Base-by-base conservation (phyloP, 1,139 yeast genomes). In the Zhuliangozyma blackwelliae region DNA sequence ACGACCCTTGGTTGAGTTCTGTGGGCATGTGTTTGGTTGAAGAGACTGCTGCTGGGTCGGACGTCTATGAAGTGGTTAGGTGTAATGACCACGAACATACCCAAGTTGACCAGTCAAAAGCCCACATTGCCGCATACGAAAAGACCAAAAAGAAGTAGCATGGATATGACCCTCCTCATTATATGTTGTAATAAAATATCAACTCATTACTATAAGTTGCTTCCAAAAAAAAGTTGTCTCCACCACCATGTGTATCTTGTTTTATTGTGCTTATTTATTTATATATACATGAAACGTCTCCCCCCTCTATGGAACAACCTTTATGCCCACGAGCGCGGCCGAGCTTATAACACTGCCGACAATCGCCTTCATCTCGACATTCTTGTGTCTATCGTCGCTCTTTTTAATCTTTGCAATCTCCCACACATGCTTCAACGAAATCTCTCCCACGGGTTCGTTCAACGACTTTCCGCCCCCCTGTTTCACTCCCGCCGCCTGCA, bases 341-440 rank as follows among this genome's bases (percentile, higher is more conserved):
- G 95, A 87, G 51, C 90, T 88, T 37, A 92, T 71, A 28, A 92
- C 77, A 27, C 88, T 79, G 49, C 92, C 92, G 43, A 87, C 86
- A 36, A 92, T 82, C 29, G 84, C 77, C 57, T 85, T 78, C 58
- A 90, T 59, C 25, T 81, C 86, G 41, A 84, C 67, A 40, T 76
- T 72, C 42, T 79, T 75, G 60, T 89, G 96, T 54, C 86, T 77
- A 4, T 79, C 80, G 58, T 92, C 98, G 13, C 86, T 81, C 60
- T 88, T 80, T 65, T 92, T 92, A 51, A 92, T 85, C 65, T 89
- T 85, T 31, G 98, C 98, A 53, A 92, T 86, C 62, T 92, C 97
- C 60, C 87, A 92, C 25, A 89, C 75, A 61, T 92, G 97, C 61
- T 92, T 92, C 50, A 92, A 73, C 25, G 92, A 79, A 34, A 92